Evolutionary conservation across 176 grass and related monocot genomes (phyloP).

Genomic region (Ensete ventricosum): DNA sequence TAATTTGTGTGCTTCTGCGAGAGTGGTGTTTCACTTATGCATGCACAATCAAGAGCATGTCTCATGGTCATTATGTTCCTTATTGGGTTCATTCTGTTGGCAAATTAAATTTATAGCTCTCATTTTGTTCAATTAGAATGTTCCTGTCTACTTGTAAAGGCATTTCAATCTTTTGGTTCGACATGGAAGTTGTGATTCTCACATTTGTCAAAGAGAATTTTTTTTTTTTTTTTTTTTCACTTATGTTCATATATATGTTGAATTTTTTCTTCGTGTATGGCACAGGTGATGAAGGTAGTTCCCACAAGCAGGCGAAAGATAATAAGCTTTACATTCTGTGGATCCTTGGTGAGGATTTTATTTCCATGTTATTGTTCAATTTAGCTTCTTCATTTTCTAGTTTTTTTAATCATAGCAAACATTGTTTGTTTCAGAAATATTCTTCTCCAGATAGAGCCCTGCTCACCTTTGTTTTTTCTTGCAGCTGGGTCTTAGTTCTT

Average conservation of each 20-base stretch:
- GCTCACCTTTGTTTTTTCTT: conserved; percentile 9
- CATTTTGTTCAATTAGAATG: not conserved
- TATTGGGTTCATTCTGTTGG: not conserved
- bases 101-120: not conserved
- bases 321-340: conserved; percentile 75
- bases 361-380: not conserved
- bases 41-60: too few relatives aligned
- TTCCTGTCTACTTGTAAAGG: not conserved
- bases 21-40: too few relatives aligned
- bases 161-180: too few relatives aligned
- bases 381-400: conserved; percentile 3
- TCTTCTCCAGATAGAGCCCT: conserved; percentile 1
- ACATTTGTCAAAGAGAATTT: not conserved
- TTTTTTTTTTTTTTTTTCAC: not conserved
- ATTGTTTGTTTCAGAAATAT: not conserved
- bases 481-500: conserved; percentile 78
- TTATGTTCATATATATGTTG: not conserved
- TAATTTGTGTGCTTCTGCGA: too few relatives aligned
- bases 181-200: not conserved
- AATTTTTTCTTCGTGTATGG: conserved; percentile 16
- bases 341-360: conserved; percentile 61
- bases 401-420: not conserved
- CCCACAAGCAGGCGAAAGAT: conserved; percentile 80
- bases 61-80: not conserved
- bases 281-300: conserved; percentile 85